These are phyloP conservation scores for Jamesozyma spencerorum DNA, from an alignment of 805 yeast genomes.

Conservation along the genomic window DNA sequence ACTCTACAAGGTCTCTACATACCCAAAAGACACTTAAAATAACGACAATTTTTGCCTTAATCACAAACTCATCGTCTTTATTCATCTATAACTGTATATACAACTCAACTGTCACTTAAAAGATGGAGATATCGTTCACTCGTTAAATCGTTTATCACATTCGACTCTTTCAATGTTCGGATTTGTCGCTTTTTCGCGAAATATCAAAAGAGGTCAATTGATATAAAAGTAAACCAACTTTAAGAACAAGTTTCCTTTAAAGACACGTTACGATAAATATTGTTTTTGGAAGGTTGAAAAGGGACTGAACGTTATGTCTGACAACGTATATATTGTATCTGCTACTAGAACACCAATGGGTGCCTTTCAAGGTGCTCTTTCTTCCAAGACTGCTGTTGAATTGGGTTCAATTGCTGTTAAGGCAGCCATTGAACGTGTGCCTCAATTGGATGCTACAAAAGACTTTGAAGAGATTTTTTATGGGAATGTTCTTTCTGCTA, in stretches of 20 bases:
- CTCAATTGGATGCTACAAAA: conserved; percentile 57
- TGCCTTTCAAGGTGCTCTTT: conserved; percentile 76
- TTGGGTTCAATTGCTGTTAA: conserved; percentile 89
- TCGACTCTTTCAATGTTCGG: not conserved
- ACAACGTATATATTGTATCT: conserved; percentile 76
- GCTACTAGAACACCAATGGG: conserved; percentile 95
- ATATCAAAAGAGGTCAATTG: not conserved
- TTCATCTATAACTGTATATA: too few relatives aligned
- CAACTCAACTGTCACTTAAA: too few relatives aligned
- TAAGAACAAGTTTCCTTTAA: too few relatives aligned
- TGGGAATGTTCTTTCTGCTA: conserved; percentile 89
- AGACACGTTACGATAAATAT: too few relatives aligned
- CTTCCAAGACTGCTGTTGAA: conserved; percentile 71
- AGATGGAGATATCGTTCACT: too few relatives aligned
- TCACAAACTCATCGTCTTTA: too few relatives aligned
- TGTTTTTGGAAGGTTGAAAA: too few relatives aligned
- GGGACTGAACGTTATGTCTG: conserved; percentile 21
- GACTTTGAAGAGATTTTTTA: conserved; percentile 83
- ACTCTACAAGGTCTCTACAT: not conserved
- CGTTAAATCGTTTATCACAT: too few relatives aligned
- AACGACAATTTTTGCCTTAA: not conserved
- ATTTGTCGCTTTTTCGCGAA: conserved; percentile 3
- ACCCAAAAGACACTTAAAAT: not conserved
- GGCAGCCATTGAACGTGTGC: conserved; percentile 76
- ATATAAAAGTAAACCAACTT: not conserved